Conservation (phyloP, 192 early-diverging fungal genomes). For the Backusella parvicylindrica region DNA sequence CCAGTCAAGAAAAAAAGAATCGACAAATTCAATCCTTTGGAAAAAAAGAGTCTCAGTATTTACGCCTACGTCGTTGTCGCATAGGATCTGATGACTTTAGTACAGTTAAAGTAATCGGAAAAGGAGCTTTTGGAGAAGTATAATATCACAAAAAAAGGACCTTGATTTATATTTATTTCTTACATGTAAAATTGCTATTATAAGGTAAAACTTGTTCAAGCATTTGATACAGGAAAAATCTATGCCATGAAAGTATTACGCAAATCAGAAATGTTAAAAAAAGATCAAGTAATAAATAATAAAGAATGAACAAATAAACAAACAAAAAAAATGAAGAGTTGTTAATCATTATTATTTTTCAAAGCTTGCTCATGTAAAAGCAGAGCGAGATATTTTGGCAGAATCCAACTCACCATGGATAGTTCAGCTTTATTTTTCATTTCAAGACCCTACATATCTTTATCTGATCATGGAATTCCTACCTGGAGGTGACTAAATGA, state of each 20-base stretch:
- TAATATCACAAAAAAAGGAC: background rate
- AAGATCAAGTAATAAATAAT: constrained; percentile 99
- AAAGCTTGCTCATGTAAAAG: constrained; percentile 95
- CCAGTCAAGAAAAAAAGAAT: constrained; percentile 84
- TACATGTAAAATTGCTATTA: background rate
- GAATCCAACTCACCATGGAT: constrained; percentile 97
- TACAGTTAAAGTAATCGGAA: constrained; percentile 97
- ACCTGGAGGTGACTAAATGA: constrained; percentile 99
- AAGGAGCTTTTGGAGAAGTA: constrained; percentile 97
- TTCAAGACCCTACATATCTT: constrained; percentile 90
- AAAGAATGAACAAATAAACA: constrained; percentile 89
- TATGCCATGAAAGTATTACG: constrained; percentile 97
- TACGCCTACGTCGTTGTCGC: constrained; percentile 84
- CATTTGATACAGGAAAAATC: constrained; percentile 92
- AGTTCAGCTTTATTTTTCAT: constrained; percentile 97
- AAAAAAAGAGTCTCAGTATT: constrained; percentile 89
- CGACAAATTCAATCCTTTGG: constrained; percentile 76
- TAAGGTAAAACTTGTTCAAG: constrained; percentile 91
- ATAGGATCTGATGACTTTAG: constrained; percentile 88
- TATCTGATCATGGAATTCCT: constrained; percentile 99
- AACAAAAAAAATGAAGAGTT: constrained; percentile 98
- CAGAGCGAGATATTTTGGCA: constrained; percentile 96
- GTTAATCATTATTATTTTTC: too few species aligned
- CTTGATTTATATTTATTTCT: background rate
- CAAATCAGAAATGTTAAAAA: constrained; percentile 98